phyloP scores from a whole-genome alignment of 352 stramenopile species.

The Phytophthora rubi region DNA sequence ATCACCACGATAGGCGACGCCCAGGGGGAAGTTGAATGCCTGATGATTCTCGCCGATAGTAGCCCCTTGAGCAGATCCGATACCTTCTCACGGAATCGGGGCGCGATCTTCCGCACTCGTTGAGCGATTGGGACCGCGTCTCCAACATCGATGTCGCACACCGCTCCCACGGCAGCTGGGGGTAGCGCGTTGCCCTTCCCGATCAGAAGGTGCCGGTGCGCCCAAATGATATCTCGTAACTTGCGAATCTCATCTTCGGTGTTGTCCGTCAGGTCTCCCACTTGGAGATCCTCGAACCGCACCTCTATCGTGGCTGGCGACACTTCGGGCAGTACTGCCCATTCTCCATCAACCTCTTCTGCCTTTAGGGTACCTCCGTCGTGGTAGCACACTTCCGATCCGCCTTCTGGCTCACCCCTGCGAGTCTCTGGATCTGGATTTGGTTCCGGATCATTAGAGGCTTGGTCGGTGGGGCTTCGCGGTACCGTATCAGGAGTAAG shows the following conservation, averaged over 20 bases:
- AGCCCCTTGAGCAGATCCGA: not conserved
- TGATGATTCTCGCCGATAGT: not conserved
- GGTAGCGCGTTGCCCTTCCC: not conserved
- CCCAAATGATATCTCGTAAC: constrained; percentile 30
- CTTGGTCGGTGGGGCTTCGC: too few species aligned
- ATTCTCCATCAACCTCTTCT: constrained; percentile 20
- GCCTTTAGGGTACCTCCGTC: constrained; percentile 11
- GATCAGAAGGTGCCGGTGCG: constrained; percentile 25
- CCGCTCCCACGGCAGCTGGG: not conserved
- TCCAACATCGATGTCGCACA: not conserved
- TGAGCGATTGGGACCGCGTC: not conserved
- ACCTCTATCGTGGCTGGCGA: not conserved
- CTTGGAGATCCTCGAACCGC: constrained; percentile 26
- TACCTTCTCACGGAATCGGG: too few species aligned
- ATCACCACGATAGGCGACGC: not conserved
- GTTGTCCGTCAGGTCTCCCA: constrained; percentile 5
- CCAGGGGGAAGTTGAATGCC: not conserved
- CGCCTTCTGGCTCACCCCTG: too few species aligned
- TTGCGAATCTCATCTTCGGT: constrained; percentile 24
- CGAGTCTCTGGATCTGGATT: too few species aligned
- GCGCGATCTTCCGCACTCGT: not conserved
- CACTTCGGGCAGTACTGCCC: constrained; percentile 31
- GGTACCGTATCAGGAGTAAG: too few species aligned
- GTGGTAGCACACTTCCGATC: constrained; percentile 13
- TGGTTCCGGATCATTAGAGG: too few species aligned